Evolutionary conservation across 352 stramenopile genomes (phyloP).

Genomic region (Phytophthora meadii): DNA sequence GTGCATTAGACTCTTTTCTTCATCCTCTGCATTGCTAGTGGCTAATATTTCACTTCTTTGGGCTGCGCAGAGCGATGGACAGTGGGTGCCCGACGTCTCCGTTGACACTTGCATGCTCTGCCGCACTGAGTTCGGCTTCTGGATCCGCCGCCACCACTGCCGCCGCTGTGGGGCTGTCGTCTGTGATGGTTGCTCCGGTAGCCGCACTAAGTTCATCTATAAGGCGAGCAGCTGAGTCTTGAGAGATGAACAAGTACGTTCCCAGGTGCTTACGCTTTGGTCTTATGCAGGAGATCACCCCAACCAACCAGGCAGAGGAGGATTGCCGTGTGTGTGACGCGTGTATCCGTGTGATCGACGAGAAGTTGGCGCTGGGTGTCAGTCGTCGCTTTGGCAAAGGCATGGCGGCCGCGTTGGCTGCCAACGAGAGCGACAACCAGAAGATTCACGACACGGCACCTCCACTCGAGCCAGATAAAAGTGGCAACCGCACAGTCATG

Average conservation of each 20-base stretch:
- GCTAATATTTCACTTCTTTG: slow-evolving; percentile 2
- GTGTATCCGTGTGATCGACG: slow-evolving; percentile 87
- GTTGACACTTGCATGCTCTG: slow-evolving; percentile 87
- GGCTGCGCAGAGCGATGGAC: slow-evolving; percentile 66
- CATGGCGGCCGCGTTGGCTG: slow-evolving; percentile 17
- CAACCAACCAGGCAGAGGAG: slow-evolving; percentile 65
- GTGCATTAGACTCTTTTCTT: slow-evolving; percentile 27
- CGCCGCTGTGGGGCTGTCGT: slow-evolving; percentile 86
- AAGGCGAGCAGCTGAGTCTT: slow-evolving; percentile 45
- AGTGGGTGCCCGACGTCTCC: slow-evolving; percentile 87
- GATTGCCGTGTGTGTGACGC: slow-evolving; percentile 81
- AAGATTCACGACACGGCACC: slow-evolving; percentile 31
- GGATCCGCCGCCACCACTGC: slow-evolving; percentile 90
- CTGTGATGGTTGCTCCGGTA: slow-evolving; percentile 81
- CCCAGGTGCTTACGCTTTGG: neutral
- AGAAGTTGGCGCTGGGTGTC: slow-evolving; percentile 81
- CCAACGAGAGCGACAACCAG: slow-evolving; percentile 46
- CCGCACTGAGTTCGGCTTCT: slow-evolving; percentile 84
- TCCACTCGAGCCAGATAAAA: slow-evolving; percentile 55
- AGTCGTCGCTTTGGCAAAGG: slow-evolving; percentile 76
- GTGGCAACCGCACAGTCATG: slow-evolving; percentile 71
- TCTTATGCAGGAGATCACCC: slow-evolving; percentile 61
- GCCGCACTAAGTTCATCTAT: slow-evolving; percentile 87
- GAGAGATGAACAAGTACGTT: neutral
- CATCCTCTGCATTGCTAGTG: neutral